phyloP scores from a whole-genome alignment of 2,329 filamentous ascomycete species.

The Raffaelea deltoideospora region DNA sequence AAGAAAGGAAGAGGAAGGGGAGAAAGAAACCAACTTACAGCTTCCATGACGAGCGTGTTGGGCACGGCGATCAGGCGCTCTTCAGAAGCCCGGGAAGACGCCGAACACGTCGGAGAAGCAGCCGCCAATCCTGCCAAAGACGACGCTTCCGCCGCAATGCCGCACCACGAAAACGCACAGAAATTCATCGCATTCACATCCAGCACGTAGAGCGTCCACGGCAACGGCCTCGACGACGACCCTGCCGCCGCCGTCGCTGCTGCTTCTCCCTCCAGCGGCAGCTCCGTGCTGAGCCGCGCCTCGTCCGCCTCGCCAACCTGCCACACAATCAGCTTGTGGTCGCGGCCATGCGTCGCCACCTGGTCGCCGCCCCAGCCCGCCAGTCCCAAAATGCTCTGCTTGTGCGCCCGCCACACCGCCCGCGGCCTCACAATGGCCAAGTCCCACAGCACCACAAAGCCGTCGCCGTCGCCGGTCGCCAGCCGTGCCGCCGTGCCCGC shows the following conservation, averaged over 20 bases:
- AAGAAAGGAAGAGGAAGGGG: background rate
- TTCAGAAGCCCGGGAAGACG: no score
- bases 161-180: slow-evolving; percentile 61
- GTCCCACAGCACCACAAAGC: slow-evolving; percentile 79
- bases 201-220: slow-evolving; percentile 75
- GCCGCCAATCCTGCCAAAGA: background rate
- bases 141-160: background rate
- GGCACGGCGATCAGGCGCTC: slow-evolving; percentile 57
- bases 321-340: slow-evolving; percentile 80
- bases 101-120: slow-evolving; percentile 14
- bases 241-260: slow-evolving; percentile 8
- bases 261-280: slow-evolving; percentile 50
- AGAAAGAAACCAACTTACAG: slow-evolving; percentile 27
- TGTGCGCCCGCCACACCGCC: slow-evolving; percentile 78
- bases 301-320: slow-evolving; percentile 49
- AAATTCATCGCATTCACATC: slow-evolving; percentile 92
- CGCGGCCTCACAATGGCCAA: slow-evolving; percentile 64
- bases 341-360: slow-evolving; percentile 72
- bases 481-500: slow-evolving; percentile 60
- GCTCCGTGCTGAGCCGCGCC: slow-evolving; percentile 43
- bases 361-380: slow-evolving; percentile 55
- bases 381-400: slow-evolving; percentile 60
- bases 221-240: slow-evolving; percentile 37
- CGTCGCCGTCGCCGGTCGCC: slow-evolving; percentile 76
- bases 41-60: slow-evolving; percentile 58